A percentile compares a stretch with the other conserved stretches of the same genome.
Conservation (phyloP, 73 alveolate genomes). For the Symbiodinium natans region DNA sequence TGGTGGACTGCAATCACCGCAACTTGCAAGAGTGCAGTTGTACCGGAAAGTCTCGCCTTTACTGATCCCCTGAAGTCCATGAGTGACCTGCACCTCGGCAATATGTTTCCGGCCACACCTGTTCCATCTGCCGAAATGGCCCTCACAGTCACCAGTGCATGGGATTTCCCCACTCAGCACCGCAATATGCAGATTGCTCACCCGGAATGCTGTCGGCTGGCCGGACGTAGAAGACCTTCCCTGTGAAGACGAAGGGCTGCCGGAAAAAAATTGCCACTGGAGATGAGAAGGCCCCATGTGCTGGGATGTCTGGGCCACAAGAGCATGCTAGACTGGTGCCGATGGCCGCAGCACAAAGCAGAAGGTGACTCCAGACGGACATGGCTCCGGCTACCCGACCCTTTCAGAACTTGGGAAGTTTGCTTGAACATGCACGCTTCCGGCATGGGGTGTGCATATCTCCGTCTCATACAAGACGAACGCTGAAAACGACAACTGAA, state of each 20-base stretch:
- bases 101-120: neutral
- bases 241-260: neutral
- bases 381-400: neutral
- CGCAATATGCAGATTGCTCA: neutral
- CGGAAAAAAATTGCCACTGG: neutral
- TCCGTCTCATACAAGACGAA: neutral
- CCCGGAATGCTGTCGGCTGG: neutral
- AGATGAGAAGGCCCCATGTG: neutral
- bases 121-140: neutral
- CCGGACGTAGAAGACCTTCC: neutral
- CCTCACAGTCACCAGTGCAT: neutral
- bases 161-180: neutral
- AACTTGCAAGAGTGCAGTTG: neutral
- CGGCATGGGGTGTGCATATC: neutral
- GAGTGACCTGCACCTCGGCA: conserved; percentile 5
- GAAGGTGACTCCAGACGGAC: neutral
- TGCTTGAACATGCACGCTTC: neutral
- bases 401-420: neutral
- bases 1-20: neutral
- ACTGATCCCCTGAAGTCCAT: neutral
- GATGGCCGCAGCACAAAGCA: neutral
- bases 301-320: neutral
- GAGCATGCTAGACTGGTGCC: neutral
- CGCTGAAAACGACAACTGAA: neutral
- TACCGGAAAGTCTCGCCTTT: neutral